These are phyloP conservation scores for Lathyrus aphaca DNA, from an alignment of 306 rosid genomes.

Conservation along the genomic window DNA sequence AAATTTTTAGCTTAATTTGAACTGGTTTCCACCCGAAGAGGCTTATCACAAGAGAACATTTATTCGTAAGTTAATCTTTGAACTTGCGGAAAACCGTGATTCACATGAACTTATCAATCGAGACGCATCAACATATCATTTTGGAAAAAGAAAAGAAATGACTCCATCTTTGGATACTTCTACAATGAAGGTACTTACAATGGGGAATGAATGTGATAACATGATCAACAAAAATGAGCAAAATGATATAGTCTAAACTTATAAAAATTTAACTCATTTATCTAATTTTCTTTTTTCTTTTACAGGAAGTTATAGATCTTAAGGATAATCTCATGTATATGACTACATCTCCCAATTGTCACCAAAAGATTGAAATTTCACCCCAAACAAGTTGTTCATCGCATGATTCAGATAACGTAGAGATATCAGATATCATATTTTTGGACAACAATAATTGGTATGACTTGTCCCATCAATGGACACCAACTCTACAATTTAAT, in stretches of 20 bases:
- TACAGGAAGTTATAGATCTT: neutral
- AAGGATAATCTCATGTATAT: neutral
- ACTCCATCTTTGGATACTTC: conserved; percentile 49
- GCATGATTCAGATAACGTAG: neutral
- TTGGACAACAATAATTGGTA: neutral
- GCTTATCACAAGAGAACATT: conserved; percentile 74
- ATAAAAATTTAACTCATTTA: neutral
- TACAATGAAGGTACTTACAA: neutral
- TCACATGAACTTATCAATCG: conserved; percentile 42
- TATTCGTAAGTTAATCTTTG: conserved; percentile 65
- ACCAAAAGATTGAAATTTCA: neutral
- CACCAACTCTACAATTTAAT: neutral
- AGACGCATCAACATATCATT: conserved; percentile 48
- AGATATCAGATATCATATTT: neutral
- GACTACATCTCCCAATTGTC: neutral
- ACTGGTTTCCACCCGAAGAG: conserved; percentile 82
- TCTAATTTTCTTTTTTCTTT: no score
- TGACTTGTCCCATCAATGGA: neutral
- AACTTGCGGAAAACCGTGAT: conserved; percentile 49
- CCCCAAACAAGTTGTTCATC: neutral
- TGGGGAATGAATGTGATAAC: neutral
- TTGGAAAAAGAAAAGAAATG: conserved; percentile 55
- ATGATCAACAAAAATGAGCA: neutral
- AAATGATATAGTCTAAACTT: neutral
- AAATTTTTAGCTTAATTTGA: conserved; percentile 61